Base-by-base conservation (phyloP, 2,329 filamentous ascomycete species). In the Arthrobotrys pseudoclavata region DNA sequence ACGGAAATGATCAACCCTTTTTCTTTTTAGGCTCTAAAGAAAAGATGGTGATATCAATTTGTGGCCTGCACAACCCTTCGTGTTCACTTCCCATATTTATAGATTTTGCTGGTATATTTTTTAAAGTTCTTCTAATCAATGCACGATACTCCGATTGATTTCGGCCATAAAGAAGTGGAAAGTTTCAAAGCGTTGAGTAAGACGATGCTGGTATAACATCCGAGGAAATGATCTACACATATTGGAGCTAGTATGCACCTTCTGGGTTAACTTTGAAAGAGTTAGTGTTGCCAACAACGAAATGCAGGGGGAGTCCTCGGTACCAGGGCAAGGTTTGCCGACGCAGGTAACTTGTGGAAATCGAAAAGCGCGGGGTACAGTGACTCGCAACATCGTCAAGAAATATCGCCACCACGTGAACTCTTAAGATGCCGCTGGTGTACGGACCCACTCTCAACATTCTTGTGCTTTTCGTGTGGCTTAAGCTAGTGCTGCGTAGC, bases 11-110 rank as follows among this genome's bases (percentile, higher is more conserved):
- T 34, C n/a, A n/a, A n/a, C n/a, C 29, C 29, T 31, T 31, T 7
- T 31, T 7, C 29, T 31, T 31, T 31, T 31, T 31, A 4, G 29
- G 13, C 7, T 34, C 31, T 34, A 34, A 9, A 9, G 4, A 34
- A 34, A 1, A 9, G 31, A 9, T n/a, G 12, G 13, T 3, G 5
- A 45, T 9, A 20, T 20, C 34, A 13, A 13, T 13, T 10, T 7
- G 42, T 20, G 15, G 7, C 42, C n/a, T 45, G 6, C 15, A 4
- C 7, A 4, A n/a, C 2, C 42, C 20, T 9, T 24, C 20, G 10
- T 13, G 20, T 50, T 24, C 47, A 47, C 10, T 20, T 24, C 47
- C 9, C 47, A 13, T 50, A 50, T 50, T 50, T 50, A 50, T 50
- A 50, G 7, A 10, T 13, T 4, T 7, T 9, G 47, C 10, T 13